phyloP scores from a whole-genome alignment of 495 filamentous ascomycete genomes.

The Eremomyces bilateralis region DNA sequence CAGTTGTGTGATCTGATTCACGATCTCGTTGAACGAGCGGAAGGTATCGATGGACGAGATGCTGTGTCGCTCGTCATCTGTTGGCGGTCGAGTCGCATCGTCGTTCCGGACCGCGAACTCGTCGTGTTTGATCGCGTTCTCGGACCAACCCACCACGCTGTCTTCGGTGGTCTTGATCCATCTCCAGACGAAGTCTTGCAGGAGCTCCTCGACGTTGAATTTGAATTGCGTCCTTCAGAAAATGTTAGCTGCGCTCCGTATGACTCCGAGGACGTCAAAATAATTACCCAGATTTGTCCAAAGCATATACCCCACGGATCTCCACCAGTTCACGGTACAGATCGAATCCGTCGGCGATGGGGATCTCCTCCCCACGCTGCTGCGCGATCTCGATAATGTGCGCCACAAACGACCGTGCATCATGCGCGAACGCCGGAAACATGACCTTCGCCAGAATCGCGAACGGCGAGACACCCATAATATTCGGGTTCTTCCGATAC shows the following conservation, averaged over 20 bases:
- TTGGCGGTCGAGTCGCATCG: constrained; percentile 33
- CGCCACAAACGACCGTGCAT: constrained; percentile 69
- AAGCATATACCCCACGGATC: constrained; percentile 55
- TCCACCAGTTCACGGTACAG: constrained; percentile 73
- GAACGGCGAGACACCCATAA: constrained; percentile 78
- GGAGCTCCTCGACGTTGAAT: constrained; percentile 63
- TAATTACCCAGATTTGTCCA: constrained; percentile 42
- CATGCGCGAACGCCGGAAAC: constrained; percentile 73
- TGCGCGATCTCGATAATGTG: constrained; percentile 55
- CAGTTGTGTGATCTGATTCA: constrained; percentile 65
- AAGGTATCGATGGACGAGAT: constrained; percentile 88
- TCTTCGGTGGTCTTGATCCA: constrained; percentile 70
- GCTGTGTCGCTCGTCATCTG: constrained; percentile 76
- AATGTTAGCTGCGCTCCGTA: too few species aligned
- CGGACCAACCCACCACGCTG: constrained; percentile 67
- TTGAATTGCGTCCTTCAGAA: constrained; percentile 34
- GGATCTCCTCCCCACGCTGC: constrained; percentile 47
- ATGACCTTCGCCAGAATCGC: constrained; percentile 60
- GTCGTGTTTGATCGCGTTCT: constrained; percentile 77
- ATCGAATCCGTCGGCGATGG: constrained; percentile 79
- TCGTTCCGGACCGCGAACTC: constrained; percentile 47
- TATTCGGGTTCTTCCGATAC: constrained; percentile 67
- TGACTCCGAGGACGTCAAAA: too few species aligned
- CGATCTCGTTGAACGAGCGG: constrained; percentile 71
- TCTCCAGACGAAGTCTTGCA: constrained; percentile 85